Conservation (phyloP, 305 asterid genomes). For the Fraxinus dipetala region DNA sequence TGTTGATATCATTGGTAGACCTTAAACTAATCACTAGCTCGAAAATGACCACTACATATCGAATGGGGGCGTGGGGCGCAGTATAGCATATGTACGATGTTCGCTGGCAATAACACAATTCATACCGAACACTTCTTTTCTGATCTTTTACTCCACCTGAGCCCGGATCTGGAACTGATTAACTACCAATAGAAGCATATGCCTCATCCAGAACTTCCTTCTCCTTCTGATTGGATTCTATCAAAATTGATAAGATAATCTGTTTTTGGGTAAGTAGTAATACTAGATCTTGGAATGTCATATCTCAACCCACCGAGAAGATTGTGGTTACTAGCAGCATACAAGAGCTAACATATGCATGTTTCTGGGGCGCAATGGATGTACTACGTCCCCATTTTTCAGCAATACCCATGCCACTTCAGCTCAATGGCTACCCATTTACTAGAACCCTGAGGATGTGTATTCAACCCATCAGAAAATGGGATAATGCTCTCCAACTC, state of each 20-base stretch:
- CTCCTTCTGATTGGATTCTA: slow-evolving; percentile 21
- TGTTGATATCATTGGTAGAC: background rate
- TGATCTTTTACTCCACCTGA: slow-evolving; percentile 38
- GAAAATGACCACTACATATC: slow-evolving; percentile 31
- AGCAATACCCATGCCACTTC: background rate
- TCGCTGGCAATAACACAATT: slow-evolving; percentile 23
- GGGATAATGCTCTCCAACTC: background rate
- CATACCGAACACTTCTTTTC: slow-evolving; percentile 37
- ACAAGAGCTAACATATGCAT: background rate
- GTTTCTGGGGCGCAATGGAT: background rate
- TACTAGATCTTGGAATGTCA: background rate
- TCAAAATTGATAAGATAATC: background rate
- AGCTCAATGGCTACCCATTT: background rate
- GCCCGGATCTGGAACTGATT: slow-evolving; percentile 32
- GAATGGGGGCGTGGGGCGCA: slow-evolving; percentile 15
- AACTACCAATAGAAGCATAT: slow-evolving; percentile 30
- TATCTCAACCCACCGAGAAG: background rate
- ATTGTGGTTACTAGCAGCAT: background rate
- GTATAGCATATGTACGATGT: slow-evolving; percentile 22
- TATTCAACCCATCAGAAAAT: background rate
- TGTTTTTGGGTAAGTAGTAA: background rate
- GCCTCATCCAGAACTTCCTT: slow-evolving; percentile 35
- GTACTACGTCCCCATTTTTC: background rate
- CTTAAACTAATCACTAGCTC: slow-evolving; percentile 21
- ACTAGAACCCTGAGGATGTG: background rate